Conservation (phyloP, 305 asterid genomes). For the Solanum hybrid region DNA sequence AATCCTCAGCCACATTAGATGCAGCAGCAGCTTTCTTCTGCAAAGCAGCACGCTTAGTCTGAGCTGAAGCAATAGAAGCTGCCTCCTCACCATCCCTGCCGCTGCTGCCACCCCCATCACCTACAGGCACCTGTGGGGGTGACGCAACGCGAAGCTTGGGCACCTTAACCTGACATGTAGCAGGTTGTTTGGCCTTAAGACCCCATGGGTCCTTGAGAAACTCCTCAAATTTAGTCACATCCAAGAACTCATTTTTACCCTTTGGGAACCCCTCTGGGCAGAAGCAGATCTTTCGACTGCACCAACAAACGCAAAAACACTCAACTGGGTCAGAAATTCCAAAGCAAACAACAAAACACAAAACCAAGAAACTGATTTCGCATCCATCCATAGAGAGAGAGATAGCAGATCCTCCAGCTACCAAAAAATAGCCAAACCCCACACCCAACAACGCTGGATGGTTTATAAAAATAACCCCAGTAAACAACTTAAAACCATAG, state of each 20-base stretch:
- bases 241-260: constrained; percentile 54
- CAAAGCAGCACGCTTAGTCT: constrained; percentile 68
- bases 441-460: background rate
- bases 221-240: constrained; percentile 57
- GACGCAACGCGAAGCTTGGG: constrained; percentile 59
- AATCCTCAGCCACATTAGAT: constrained; percentile 74
- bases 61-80: constrained; percentile 44
- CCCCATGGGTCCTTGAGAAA: constrained; percentile 82
- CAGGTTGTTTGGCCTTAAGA: constrained; percentile 53
- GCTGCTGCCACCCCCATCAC: background rate
- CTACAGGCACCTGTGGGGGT: constrained; percentile 27
- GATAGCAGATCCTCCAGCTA: background rate
- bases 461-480: background rate
- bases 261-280: constrained; percentile 68
- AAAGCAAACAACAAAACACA: background rate
- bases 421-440: background rate
- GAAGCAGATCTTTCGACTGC: constrained; percentile 82
- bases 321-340: background rate
- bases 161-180: constrained; percentile 74
- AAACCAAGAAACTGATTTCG: background rate
- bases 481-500: background rate
- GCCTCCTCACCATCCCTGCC: constrained; percentile 24
- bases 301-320: constrained; percentile 7
- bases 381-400: constrained; percentile 9
- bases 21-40: constrained; percentile 94